A percentile compares a stretch with the other conserved stretches of the same genome.
phyloP scores from a whole-genome alignment of 305 asterid genomes.

The Nicotiana rustica region DNA sequence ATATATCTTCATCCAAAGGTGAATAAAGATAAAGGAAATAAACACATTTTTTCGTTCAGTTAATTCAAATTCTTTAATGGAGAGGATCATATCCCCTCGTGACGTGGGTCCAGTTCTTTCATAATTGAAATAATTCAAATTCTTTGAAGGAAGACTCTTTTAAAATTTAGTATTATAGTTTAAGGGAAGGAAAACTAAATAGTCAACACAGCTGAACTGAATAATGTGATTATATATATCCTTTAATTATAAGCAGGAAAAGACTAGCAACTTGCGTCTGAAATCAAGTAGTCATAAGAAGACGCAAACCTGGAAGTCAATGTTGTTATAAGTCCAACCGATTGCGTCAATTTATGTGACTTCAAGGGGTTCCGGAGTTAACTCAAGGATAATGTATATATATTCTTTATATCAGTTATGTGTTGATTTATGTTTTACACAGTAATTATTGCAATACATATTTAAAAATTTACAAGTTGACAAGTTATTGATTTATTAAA shows the following conservation, averaged over 20 bases:
- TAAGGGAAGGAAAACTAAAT: background rate
- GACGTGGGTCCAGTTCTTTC: too few species aligned
- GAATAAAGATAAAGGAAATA: too few species aligned
- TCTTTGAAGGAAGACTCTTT: too few species aligned
- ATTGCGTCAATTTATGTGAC: background rate
- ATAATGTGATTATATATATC: background rate
- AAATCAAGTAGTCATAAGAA: background rate
- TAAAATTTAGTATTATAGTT: too few species aligned
- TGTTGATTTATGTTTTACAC: background rate
- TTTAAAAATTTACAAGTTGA: too few species aligned
- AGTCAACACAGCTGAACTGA: background rate
- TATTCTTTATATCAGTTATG: background rate
- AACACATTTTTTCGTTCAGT: too few species aligned
- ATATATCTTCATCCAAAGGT: too few species aligned
- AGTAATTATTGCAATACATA: background rate
- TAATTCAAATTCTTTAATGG: too few species aligned
- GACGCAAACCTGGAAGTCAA: background rate
- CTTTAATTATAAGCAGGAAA: background rate
- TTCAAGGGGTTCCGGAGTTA: background rate
- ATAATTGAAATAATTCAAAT: too few species aligned
- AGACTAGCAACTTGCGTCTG: background rate
- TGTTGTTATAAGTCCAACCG: background rate
- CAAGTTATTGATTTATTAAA: too few species aligned
- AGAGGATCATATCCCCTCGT: too few species aligned
- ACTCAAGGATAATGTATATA: background rate